Evolutionary conservation across 805 yeast species (phyloP).

Genomic region (Yamadazyma endophytica): DNA sequence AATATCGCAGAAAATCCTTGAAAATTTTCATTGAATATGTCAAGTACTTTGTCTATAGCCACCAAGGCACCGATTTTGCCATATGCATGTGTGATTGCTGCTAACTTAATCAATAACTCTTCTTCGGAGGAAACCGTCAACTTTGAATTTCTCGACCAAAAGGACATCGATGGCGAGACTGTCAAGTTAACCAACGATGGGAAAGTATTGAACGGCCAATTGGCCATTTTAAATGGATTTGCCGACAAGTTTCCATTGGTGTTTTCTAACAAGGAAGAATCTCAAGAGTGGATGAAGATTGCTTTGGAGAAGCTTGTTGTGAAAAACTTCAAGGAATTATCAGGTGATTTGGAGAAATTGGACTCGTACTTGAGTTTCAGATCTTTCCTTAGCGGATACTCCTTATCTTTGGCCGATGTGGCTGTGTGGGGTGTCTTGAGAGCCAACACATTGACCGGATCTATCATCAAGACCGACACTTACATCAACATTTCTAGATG

Average conservation of each 20-base stretch:
- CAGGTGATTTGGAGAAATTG: slow-evolving; percentile 71
- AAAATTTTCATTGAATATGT: slow-evolving; percentile 19
- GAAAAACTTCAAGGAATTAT: slow-evolving; percentile 85
- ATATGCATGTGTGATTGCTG: slow-evolving; percentile 74
- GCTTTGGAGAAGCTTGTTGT: slow-evolving; percentile 66
- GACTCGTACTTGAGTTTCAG: slow-evolving; percentile 84
- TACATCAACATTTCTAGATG: slow-evolving; percentile 89
- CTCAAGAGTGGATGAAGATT: slow-evolving; percentile 63
- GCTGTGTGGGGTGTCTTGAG: slow-evolving; percentile 92
- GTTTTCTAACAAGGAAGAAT: slow-evolving; percentile 28
- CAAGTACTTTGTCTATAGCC: slow-evolving; percentile 61
- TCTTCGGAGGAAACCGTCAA: slow-evolving; percentile 44
- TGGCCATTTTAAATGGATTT: slow-evolving; percentile 45
- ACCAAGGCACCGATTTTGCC: slow-evolving; percentile 84
- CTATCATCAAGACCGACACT: slow-evolving; percentile 79
- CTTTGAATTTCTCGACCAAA: slow-evolving; percentile 69
- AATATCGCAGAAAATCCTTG: no score
- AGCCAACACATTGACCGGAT: slow-evolving; percentile 90
- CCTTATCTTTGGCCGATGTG: slow-evolving; percentile 73
- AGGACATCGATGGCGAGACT: slow-evolving; percentile 42
- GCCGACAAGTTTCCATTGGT: slow-evolving; percentile 51
- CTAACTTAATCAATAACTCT: slow-evolving; percentile 58
- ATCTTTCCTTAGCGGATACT: slow-evolving; percentile 56
- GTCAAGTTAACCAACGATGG: slow-evolving; percentile 45
- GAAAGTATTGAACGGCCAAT: slow-evolving; percentile 37